Evolutionary conservation across 176 grass and related monocot species (phyloP).

Genomic region (Coix lacrymajobi): DNA sequence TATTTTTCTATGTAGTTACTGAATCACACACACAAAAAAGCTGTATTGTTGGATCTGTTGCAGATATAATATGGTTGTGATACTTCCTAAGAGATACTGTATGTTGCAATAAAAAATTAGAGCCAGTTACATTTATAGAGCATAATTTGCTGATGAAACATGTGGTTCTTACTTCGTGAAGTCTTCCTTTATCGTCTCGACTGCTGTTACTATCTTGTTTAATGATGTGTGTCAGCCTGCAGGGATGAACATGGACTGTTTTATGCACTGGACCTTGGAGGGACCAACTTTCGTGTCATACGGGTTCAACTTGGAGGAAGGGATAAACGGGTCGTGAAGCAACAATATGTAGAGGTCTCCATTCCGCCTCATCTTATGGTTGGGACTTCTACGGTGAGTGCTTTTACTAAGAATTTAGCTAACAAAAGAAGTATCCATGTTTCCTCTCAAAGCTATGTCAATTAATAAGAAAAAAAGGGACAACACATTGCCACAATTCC

Average conservation of each 20-base stretch:
- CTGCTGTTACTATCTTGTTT: not conserved
- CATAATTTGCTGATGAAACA: not conserved
- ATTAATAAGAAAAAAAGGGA: not conserved
- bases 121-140: not conserved
- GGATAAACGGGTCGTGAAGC: constrained; percentile 47
- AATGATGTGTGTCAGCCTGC: constrained; percentile 18
- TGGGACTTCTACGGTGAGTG: constrained; percentile 64
- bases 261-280: constrained; percentile 91
- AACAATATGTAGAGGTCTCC: constrained; percentile 69
- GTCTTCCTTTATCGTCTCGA: not conserved
- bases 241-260: constrained; percentile 80
- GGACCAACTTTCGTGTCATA: constrained; percentile 90
- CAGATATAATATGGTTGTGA: not conserved
- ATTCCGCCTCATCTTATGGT: constrained; percentile 89
- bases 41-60: not conserved
- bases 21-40: not conserved
- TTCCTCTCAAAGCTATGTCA: not conserved
- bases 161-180: not conserved
- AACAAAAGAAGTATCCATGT: not conserved
- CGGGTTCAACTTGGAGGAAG: constrained; percentile 73
- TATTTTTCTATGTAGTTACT: not conserved
- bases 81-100: not conserved
- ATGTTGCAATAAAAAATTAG: not conserved
- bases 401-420: not conserved
- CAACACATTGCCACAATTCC: not conserved